Base-by-base conservation (phyloP, 306 rosid species). In the Prunus campanulata region DNA sequence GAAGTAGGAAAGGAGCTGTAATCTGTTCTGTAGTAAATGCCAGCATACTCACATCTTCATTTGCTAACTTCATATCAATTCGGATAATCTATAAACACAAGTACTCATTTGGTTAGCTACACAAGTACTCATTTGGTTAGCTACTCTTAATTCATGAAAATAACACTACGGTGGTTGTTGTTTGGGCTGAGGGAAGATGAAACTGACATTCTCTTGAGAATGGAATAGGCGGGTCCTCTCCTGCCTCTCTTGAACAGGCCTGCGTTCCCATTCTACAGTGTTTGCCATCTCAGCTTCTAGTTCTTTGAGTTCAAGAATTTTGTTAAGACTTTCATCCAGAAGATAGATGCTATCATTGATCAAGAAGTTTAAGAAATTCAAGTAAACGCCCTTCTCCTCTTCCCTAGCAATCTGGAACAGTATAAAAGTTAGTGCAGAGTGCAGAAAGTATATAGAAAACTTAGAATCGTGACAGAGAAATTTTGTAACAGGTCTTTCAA, bases 261-360 rank as follows among this genome's bases (percentile, higher is more conserved):
- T 86, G 24, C 46, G 85, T 85, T 96, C 99, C 99, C 99, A 96
- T 74, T 92, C 99, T 52, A 77, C 83, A 4, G 90, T 91, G 85
- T 92, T 96, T 44, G 98, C 88, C 99, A 96, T 96, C 89, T 96
- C 99, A 71, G 98, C 98, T 80, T 96, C 99, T 79, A 93, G 87
- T 83, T 88, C 98, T 87, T 92, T 96, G 71, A 88, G 92, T 86
- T 92, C 97, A 70, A 96, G 99, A 88, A 96, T 96, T 85, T 92
- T 96, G 86, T 96, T 96, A 66, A 96, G 88, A 87, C 99, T 96
- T 86, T 92, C 98, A 62, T 96, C 98, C 55, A 96, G 94, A 82
- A 96, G 99, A 85, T 85, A 96, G 74, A 96, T 96, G 80, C 99
- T 96, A 86, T 96, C 99, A 82, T 96, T 96, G 72, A 96, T 87